Percentiles rank a stretch among this genome's conserved stretches.
Conservation (phyloP, 1,284 basidiomycete genomes). For the Apiotrichum laibachii region DNA sequence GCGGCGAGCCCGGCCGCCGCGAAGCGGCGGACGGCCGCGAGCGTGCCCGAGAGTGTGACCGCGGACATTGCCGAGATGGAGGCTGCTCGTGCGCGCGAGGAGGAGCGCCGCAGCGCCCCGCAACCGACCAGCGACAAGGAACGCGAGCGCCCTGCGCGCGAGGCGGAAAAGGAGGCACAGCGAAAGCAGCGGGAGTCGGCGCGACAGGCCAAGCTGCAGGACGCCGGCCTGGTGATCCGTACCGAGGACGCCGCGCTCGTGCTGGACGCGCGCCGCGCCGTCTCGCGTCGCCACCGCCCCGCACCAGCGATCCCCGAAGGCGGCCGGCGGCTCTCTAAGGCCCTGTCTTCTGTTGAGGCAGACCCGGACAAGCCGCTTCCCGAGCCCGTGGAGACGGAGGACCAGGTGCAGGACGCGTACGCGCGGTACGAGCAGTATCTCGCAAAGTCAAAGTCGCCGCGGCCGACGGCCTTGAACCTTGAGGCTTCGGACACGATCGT, state of each 20-base stretch:
- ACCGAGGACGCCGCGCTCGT: constrained; percentile 39
- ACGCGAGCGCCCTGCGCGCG: no score
- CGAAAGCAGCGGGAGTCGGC: constrained; percentile 24
- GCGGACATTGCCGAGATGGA: no score
- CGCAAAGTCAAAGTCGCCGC: constrained; percentile 52
- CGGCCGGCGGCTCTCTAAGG: not conserved
- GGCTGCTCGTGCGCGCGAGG: not conserved
- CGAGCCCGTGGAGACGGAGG: constrained; percentile 2
- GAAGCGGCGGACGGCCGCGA: no score
- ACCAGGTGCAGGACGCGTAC: constrained; percentile 76
- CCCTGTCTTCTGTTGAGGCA: not conserved
- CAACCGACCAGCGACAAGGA: not conserved
- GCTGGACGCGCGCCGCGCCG: not conserved
- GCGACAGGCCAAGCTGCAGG: constrained; percentile 69
- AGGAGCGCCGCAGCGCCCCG: constrained; percentile 38
- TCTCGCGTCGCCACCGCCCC: constrained; percentile 6
- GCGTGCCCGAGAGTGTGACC: no score
- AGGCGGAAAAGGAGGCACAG: not conserved
- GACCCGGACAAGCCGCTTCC: not conserved
- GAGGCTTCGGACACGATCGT: no score
- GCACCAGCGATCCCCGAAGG: constrained; percentile 9
- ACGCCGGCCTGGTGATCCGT: constrained; percentile 74
- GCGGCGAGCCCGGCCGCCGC: constrained; percentile 31
- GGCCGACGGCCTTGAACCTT: no score
- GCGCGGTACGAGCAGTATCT: constrained; percentile 77